Base-by-base conservation (phyloP, 1,284 basidiomycete species). In the Hemileia vastatrix region DNA sequence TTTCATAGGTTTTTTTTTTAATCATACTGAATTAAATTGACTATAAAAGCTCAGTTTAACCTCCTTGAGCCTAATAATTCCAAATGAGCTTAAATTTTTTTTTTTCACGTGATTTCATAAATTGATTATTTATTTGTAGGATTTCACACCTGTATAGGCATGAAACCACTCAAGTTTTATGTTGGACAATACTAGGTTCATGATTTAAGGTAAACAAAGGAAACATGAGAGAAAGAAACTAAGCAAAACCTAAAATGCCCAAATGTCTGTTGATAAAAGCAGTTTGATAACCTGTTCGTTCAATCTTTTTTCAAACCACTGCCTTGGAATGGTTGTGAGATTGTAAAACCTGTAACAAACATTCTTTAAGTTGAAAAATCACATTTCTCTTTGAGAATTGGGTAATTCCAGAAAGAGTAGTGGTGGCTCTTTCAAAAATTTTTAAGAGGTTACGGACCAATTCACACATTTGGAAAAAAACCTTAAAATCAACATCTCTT, bases 301-400 rank as follows among this genome's bases (percentile, higher is more conserved):
- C 77, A 61, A 74, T 73, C 18, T 74, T 80, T 33, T 72, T 78
- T 19, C 70, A 70, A 68, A 86, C 84, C 62, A 82, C 80, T 65
- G 90, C 82, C 64, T 81, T 78, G 21, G 90, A 90, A 33, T 94
- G 78, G 23, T 83, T 82, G 62, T 82, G 53, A 4, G 27, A 80
- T 57, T 81, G 80, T 60, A 86, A 82, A 59, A 86, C 67, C 77
- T 78, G 80, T 52, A 88, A 78, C 76, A 94, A 96, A 31, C 85
- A 87, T 72, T 89, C 89, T 82, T 87, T 90, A 68, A 97, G 79
- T 4, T 86, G 85, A 54, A 88, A 78, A 69, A 97, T 92, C 71
- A 86, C 88, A 64, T 88, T 83, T 59, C 93, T 82, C 75, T 96
- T 91, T 9, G 91, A 94, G 73, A 91, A 95, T 66, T 94, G 83